These are phyloP conservation scores for Eucalyptus globulus DNA, from an alignment of 345 rosid species.

Conservation along the genomic window DNA sequence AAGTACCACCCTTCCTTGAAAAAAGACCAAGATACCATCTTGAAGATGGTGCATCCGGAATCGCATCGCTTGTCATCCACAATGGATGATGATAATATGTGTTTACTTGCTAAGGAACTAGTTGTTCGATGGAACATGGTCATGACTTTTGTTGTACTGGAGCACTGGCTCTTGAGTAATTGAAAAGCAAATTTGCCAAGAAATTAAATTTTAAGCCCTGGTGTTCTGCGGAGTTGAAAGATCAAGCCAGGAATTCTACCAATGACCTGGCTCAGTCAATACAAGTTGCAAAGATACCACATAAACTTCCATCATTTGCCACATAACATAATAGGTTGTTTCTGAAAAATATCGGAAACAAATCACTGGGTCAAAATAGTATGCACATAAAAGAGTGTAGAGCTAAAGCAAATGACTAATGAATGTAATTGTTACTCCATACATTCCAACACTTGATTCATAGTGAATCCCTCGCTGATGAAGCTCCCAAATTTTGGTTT, in stretches of 20 bases:
- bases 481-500: not conserved
- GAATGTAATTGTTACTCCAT: not conserved
- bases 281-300: not conserved
- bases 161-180: not conserved
- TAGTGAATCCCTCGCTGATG: not conserved
- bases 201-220: not conserved
- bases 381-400: not conserved
- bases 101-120: not conserved
- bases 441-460: not conserved
- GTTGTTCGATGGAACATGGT: not conserved
- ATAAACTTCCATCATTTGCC: not conserved
- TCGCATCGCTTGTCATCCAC: not conserved
- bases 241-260: not conserved
- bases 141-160: not conserved
- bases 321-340: not conserved
- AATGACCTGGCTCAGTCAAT: not conserved
- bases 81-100: not conserved
- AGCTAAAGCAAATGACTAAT: not conserved
- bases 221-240: not conserved
- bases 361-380: not conserved
- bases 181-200: not conserved
- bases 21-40: not conserved
- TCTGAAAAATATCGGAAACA: not conserved
- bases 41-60: not conserved
- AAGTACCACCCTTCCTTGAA: conserved; percentile 19